Evolutionary conservation across 257 asterid genomes (phyloP), one percentile per base, ranked within the genome.

Genomic region (Scutellaria barbata): DNA sequence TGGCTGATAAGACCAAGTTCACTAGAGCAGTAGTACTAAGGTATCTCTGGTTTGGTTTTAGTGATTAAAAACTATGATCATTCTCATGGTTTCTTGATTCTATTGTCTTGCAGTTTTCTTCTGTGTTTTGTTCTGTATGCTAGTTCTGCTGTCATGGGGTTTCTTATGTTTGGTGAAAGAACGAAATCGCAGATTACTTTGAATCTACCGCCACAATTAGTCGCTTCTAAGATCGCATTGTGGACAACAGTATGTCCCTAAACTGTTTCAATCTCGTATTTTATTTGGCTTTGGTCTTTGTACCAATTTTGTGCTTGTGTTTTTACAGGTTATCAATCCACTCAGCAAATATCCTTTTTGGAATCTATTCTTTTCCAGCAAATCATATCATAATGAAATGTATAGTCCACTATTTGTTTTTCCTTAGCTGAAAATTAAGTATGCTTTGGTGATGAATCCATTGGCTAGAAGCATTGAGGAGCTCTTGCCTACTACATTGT

Each of bases 1-100:
- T 94, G 98, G 96, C 95, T 64, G 97, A 93, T 76, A 93, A 89
- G 79, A 85, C 82, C 64, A 86, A 90, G 65, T 90, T 90, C 81
- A 84, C 83, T 9, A 84, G 55, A 76, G 97, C 97, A 37, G 65
- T 93, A 10, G 22, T 86, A 13, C 76, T 84, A 76, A 82, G 97
- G 97, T 89, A 79, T 0, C n/a, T 10, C 41, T 4, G 14, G 66
- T 35, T 33, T 25, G 33, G 46, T 30, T 3, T 22, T 14, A 48
- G 40, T 66, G 30, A 3, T 10, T 57, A 20, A 11, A 10, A 39
- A 25, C 69, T 53, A 66, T 20, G 5, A 2, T 55, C 25, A 7
- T 55, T 10, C n/a, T 64, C 43, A 52, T 60, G 20, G 51, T n/a
- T 55, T 63, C 59, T 41, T 42, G 58, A 46, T 35, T 76, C 62